A percentile compares a stretch with the other conserved stretches of the same genome.
Conservation (phyloP, 1,139 yeast species). For the Geotrichum macrosporum region DNA sequence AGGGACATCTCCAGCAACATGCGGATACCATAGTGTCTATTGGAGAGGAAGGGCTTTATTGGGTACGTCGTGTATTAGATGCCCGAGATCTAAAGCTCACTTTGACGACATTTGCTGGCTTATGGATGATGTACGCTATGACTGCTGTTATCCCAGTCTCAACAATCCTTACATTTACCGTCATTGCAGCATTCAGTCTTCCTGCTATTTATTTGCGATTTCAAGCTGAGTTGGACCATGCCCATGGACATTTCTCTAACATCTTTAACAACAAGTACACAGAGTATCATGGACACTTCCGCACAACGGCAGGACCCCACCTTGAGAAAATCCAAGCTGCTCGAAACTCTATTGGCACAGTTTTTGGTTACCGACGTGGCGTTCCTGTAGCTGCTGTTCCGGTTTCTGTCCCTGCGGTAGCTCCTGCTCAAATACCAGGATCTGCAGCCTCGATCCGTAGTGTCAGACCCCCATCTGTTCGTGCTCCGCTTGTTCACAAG, state of each 20-base stretch:
- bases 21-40: slow-evolving; percentile 33
- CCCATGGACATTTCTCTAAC: slow-evolving; percentile 54
- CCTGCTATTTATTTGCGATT: slow-evolving; percentile 72
- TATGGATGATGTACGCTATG: slow-evolving; percentile 64
- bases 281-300: slow-evolving; percentile 53
- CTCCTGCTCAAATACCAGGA: slow-evolving; percentile 26
- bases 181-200: slow-evolving; percentile 62
- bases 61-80: slow-evolving; percentile 57
- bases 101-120: slow-evolving; percentile 62
- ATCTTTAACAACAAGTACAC: slow-evolving; percentile 54
- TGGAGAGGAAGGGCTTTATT: slow-evolving; percentile 34
- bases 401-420: slow-evolving; percentile 23
- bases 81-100: slow-evolving; percentile 66
- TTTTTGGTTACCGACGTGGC: slow-evolving; percentile 31
- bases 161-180: slow-evolving; percentile 54
- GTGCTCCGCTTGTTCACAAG: slow-evolving; percentile 1
- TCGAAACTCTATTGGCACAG: slow-evolving; percentile 29
- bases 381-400: slow-evolving; percentile 27
- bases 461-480: slow-evolving; percentile 14
- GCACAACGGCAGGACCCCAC: slow-evolving; percentile 42
- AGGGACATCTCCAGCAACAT: slow-evolving; percentile 34
- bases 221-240: slow-evolving; percentile 77
- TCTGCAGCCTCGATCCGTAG: slow-evolving; percentile 13
- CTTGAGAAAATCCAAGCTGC: slow-evolving; percentile 33
- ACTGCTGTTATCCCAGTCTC: slow-evolving; percentile 75